Base-by-base conservation (phyloP, 805 yeast species). In the Ogataea philodendri region DNA sequence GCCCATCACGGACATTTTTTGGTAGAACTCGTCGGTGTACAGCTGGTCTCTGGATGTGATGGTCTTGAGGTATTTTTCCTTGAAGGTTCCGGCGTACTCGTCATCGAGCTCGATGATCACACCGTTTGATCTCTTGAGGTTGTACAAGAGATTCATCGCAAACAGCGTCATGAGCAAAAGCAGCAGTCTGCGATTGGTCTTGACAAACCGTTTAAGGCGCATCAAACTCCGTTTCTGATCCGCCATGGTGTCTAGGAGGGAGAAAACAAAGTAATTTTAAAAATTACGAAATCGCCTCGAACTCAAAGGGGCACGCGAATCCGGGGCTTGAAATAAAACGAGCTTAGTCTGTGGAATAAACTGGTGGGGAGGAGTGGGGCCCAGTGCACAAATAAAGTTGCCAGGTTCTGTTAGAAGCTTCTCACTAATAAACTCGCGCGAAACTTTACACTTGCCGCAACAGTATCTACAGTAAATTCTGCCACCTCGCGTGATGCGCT, bases 1-100 rank as follows among this genome's bases (percentile, higher is more conserved):
- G n/a, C 54, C 51, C 47, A 58, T 46, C 4, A 52, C 25, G 18
- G 43, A 43, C 35, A 59, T 44, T 31, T 55, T 58, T 10, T 48
- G 31, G 30, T 50, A 55, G 20, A 57, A 55, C 5, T 52, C 52
- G 10, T 53, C 53, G 7, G 57, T 42, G 31, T 54, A 47, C 4
- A 56, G 23, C 19, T 54, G 51, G 17, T 48, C 44, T n/a, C 38
- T 35, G 28, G 41, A 38, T 13, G 36, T 45, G 26, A 57, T 40
- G 1, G 52, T 42, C 15, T 39, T 44, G 3, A 58, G 26, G 30
- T 46, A 57, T 38, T 55, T 58, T 20, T 55, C 59, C 30, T 47
- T 53, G 29, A 48, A 58, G 1, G 63, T 57, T 5, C 62, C 63
- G n/a, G 49, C 40, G 38, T 46, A 58, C 21, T 46, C 54, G 13